Base-by-base conservation (phyloP, 2,329 filamentous ascomycete genomes). In the Xylariales sp. region DNA sequence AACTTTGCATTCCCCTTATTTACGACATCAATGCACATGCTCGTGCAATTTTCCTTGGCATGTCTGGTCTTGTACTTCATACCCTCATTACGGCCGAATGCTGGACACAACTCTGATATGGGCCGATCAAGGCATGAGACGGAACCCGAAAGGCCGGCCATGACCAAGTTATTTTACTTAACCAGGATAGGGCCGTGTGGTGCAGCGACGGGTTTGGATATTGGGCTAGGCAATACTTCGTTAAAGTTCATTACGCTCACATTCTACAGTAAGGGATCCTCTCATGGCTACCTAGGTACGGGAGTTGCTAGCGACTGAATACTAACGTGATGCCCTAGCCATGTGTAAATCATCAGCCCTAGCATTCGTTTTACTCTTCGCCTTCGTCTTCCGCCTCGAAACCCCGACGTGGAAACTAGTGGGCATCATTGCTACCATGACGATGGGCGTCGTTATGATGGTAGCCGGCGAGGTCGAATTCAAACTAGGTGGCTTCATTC, bases 321-420 rank as follows among this genome's bases (percentile, higher is more conserved):
- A 41, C 58, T 63, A 46, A 62, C 50, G 27, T 5, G 11, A 10
- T 19, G 16, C 15, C 11, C 15, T 48, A 84, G 81, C 93, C 45
- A 97, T 98, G 93, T 97, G 93, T 69, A 98, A 98, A 75, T 97
- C 91, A 5, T 96, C 90, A 8, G 88, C 91, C 12, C 78, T 98
- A 16, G 90, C 88, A 32, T 98, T 97, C 59, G 93, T 98, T 41
- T 82, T 98, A 16, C 64, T 95, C 36, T 98, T 98, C 60, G 93
- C 93, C 48, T 95, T 98, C 58, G 62, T 95, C 35, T 97, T 98
- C 70, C 82, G 86, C 40, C 81, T 98, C 39, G 93, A 98, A 65
- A 78, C 79, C 9, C 88, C 88, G 0, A 96, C 91, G 0, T 82
- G 86, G 73, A 86, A 84, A 53, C 78, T 98, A 7, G 84, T 95